Percentiles rank a stretch among this genome's conserved stretches.
These are phyloP conservation scores for Corchorus capsularis DNA, from an alignment of 345 rosid species.

Conservation along the genomic window DNA sequence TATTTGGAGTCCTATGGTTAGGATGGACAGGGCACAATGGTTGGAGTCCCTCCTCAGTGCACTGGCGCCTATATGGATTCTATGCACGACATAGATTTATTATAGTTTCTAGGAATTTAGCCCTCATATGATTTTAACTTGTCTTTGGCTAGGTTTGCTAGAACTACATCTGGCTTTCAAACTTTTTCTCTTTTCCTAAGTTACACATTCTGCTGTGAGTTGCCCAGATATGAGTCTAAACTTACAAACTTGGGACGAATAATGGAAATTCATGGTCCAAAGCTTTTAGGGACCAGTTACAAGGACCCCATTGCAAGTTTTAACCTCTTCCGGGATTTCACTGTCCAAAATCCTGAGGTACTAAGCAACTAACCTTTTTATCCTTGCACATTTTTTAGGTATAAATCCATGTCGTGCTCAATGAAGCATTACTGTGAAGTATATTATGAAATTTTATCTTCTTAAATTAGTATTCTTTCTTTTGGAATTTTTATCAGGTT, in stretches of 20 bases:
- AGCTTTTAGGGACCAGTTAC: slow-evolving; percentile 65
- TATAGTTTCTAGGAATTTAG: too few species aligned
- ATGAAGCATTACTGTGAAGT: not conserved
- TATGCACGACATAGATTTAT: too few species aligned
- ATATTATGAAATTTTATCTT: not conserved
- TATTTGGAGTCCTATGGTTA: too few species aligned
- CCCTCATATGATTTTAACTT: not conserved
- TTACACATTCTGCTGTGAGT: not conserved
- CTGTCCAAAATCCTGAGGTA: slow-evolving; percentile 67
- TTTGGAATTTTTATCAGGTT: slow-evolving; percentile 38
- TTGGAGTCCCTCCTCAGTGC: too few species aligned
- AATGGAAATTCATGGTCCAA: slow-evolving; percentile 75
- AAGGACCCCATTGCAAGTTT: slow-evolving; percentile 76
- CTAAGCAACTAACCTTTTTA: slow-evolving; percentile 23
- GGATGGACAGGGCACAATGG: too few species aligned
- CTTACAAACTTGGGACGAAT: slow-evolving; percentile 64
- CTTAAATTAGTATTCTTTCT: not conserved
- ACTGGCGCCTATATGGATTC: too few species aligned
- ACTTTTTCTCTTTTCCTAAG: slow-evolving; percentile 2
- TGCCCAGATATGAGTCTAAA: slow-evolving; percentile 50
- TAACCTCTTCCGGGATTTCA: slow-evolving; percentile 56
- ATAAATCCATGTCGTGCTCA: not conserved
- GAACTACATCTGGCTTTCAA: not conserved
- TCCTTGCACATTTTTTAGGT: not conserved
- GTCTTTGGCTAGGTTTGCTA: not conserved